A percentile compares a stretch with the other conserved stretches of the same genome.
These are phyloP conservation scores for Gynochthodes officinalis DNA, from an alignment of 257 asterid species.

Conservation along the genomic window DNA sequence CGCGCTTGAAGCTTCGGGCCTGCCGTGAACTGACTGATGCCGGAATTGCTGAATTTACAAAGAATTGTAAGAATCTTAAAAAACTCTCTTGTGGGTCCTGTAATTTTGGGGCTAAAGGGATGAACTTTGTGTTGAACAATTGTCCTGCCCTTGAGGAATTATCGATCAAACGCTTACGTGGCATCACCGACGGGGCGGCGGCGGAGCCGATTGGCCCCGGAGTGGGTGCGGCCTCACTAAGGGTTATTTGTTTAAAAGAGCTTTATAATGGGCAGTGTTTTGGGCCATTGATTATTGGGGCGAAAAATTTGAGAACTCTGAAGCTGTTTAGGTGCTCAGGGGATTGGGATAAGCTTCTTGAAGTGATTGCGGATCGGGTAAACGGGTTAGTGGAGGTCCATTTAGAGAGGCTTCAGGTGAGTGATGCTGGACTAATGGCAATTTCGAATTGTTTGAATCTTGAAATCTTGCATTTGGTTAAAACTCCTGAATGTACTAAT, in stretches of 20 bases:
- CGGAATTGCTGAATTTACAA: slow-evolving; percentile 60
- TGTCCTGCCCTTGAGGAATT: slow-evolving; percentile 69
- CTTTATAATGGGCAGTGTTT: slow-evolving; percentile 80
- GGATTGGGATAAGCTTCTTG: slow-evolving; percentile 82
- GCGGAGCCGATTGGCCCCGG: slow-evolving; percentile 60
- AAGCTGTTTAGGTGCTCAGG: slow-evolving; percentile 83
- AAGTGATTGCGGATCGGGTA: slow-evolving; percentile 39
- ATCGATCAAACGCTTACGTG: slow-evolving; percentile 71
- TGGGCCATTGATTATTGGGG: slow-evolving; percentile 63
- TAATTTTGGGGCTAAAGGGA: slow-evolving; percentile 75
- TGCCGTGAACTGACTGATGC: slow-evolving; percentile 77
- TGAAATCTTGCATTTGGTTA: slow-evolving; percentile 81
- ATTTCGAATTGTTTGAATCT: slow-evolving; percentile 52
- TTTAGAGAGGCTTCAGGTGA: slow-evolving; percentile 77
- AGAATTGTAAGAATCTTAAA: slow-evolving; percentile 56
- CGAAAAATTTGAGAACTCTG: slow-evolving; percentile 57
- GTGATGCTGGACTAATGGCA: slow-evolving; percentile 58
- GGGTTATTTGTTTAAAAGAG: slow-evolving; percentile 67
- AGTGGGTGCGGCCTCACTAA: slow-evolving; percentile 45
- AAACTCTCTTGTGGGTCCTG: slow-evolving; percentile 85
- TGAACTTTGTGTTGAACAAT: slow-evolving; percentile 62
- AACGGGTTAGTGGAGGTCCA: slow-evolving; percentile 59
- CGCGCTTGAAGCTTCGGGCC: slow-evolving; percentile 77
- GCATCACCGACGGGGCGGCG: slow-evolving; percentile 54
- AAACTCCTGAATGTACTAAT: slow-evolving; percentile 77